These are phyloP conservation scores for Chlorella vulgaris DNA, from an alignment of 139 green algal species.

Conservation along the genomic window DNA sequence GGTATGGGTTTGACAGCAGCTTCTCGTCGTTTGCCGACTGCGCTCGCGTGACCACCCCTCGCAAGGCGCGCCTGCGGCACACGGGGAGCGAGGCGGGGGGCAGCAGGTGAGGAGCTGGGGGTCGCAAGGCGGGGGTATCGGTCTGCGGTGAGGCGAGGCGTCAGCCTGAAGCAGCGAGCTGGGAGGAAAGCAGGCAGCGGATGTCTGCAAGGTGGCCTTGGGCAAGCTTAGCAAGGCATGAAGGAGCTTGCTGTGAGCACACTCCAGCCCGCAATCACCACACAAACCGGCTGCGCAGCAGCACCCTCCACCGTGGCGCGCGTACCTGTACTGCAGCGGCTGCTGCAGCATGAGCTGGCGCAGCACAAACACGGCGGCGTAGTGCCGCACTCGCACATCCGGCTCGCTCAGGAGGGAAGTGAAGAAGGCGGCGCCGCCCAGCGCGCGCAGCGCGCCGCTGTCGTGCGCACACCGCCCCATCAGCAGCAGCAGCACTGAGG, in stretches of 20 bases:
- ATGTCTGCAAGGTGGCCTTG: too few species aligned
- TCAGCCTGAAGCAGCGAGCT: too few species aligned
- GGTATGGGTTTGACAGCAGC: slow-evolving; percentile 72
- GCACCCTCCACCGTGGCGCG: not conserved
- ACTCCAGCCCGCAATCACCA: not conserved
- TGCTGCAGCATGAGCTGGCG: slow-evolving; percentile 27
- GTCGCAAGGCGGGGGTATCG: too few species aligned
- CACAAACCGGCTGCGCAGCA: not conserved
- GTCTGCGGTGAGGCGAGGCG: too few species aligned
- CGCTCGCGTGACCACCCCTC: slow-evolving; percentile 61
- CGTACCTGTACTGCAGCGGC: slow-evolving; percentile 31
- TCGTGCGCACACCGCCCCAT: slow-evolving; percentile 42
- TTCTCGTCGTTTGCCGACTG: slow-evolving; percentile 70
- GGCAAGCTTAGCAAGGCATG: too few species aligned
- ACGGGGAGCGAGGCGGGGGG: slow-evolving; percentile 1
- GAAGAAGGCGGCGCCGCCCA: slow-evolving; percentile 34
- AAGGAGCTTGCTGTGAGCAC: too few species aligned
- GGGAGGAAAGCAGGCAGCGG: too few species aligned
- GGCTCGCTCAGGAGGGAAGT: slow-evolving; percentile 36
- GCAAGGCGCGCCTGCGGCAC: slow-evolving; percentile 65
- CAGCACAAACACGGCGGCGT: slow-evolving; percentile 48
- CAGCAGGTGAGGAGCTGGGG: not conserved
- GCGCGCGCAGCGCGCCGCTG: slow-evolving; percentile 17
- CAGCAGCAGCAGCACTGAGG: slow-evolving; percentile 56
- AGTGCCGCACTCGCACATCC: slow-evolving; percentile 36